Percentiles rank a stretch among this genome's conserved stretches.
These are phyloP conservation scores for Hericium erinaceus DNA, from an alignment of 768 basidiomycete species.

Conservation along the genomic window DNA sequence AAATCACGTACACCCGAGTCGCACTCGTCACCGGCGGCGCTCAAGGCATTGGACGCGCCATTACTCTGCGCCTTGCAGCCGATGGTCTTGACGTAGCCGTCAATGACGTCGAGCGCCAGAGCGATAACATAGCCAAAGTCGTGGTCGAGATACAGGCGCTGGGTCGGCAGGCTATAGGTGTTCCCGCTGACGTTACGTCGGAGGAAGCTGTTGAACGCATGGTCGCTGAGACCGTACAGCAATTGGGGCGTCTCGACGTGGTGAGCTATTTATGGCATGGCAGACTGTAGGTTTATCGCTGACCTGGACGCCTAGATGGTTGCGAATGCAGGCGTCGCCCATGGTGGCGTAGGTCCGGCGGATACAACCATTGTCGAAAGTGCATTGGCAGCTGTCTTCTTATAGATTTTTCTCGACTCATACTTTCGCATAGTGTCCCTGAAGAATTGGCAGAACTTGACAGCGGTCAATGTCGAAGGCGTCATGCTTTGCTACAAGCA, in stretches of 20 bases:
- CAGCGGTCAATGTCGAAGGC: slow-evolving; percentile 5
- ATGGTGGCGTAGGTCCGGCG: neutral
- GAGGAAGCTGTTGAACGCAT: slow-evolving; percentile 1
- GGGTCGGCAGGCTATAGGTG: slow-evolving; percentile 1
- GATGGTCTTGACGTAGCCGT: slow-evolving; percentile 28
- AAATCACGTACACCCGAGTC: slow-evolving; percentile 8
- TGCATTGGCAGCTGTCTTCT: neutral
- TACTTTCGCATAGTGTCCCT: neutral
- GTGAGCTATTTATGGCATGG: neutral
- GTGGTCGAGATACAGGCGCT: neutral
- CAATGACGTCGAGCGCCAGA: slow-evolving; percentile 21
- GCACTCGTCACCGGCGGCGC: slow-evolving; percentile 24
- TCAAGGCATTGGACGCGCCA: slow-evolving; percentile 25
- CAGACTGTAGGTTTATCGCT: neutral
- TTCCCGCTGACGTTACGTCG: slow-evolving; percentile 4
- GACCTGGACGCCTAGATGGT: slow-evolving; percentile 4
- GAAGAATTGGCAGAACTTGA: slow-evolving; percentile 2
- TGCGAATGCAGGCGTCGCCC: slow-evolving; percentile 7
- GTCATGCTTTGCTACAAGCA: slow-evolving; percentile 18
- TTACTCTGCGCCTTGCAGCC: slow-evolving; percentile 26
- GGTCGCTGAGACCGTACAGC: slow-evolving; percentile 1
- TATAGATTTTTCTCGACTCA: neutral
- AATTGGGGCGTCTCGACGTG: slow-evolving; percentile 9
- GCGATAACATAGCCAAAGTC: neutral
- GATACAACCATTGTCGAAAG: neutral